Conservation (phyloP, 2,329 filamentous ascomycete genomes). For the Bipolaris sorokiniana region DNA sequence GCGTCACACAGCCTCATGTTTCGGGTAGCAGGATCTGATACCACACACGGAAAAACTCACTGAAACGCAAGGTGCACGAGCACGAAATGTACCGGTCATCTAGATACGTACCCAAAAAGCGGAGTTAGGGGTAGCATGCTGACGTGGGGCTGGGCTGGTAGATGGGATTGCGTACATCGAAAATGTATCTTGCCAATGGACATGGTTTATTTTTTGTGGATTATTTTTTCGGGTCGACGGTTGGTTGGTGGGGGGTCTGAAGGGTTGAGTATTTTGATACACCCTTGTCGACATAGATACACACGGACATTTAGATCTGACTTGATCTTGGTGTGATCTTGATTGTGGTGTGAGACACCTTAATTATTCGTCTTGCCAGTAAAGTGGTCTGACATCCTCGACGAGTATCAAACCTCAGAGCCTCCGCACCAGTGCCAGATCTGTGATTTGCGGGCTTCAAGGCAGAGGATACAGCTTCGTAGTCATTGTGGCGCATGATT, state of each 20-base stretch:
- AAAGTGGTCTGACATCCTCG: neutral
- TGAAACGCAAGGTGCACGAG: slow-evolving; percentile 31
- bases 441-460: neutral
- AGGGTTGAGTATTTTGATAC: neutral
- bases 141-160: neutral
- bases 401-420: neutral
- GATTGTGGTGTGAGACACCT: neutral
- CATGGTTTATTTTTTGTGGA: too few species aligned
- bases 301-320: neutral
- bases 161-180: neutral
- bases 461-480: neutral
- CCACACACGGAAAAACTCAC: slow-evolving; percentile 20
- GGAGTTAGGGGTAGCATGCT: neutral
- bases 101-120: neutral
- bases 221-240: neutral
- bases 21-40: slow-evolving; percentile 24
- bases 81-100: neutral
- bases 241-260: neutral
- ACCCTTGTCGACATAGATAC: neutral
- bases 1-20: slow-evolving; percentile 15
- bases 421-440: neutral
- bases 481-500: neutral
- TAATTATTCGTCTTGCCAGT: neutral
- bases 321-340: neutral
- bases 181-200: neutral